phyloP scores from a whole-genome alignment of 768 basidiomycete genomes.

The Naganishia vaughanmartiniae region DNA sequence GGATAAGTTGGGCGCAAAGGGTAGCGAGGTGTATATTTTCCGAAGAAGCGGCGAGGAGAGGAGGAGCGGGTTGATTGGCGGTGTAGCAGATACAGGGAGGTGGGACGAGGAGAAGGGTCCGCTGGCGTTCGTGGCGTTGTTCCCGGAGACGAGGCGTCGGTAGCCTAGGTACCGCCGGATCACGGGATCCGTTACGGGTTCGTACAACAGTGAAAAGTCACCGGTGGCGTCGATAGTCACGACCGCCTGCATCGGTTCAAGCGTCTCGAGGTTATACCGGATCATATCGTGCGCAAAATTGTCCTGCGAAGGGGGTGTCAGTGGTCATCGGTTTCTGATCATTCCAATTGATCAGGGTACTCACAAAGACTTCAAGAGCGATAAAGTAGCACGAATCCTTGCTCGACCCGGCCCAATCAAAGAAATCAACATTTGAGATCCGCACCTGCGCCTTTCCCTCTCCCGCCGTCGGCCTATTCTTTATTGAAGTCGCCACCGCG shows the following conservation, averaged over 20 bases:
- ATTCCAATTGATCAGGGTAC: conserved; percentile 45
- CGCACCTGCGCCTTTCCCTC: conserved; percentile 63
- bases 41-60: conserved; percentile 56
- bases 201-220: conserved; percentile 79
- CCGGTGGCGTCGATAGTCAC: conserved; percentile 75
- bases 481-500: too few species aligned
- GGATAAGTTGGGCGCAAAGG: conserved; percentile 87
- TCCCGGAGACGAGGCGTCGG: conserved; percentile 53
- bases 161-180: conserved; percentile 73
- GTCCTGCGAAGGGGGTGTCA: conserved; percentile 60
- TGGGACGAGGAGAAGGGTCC: conserved; percentile 50
- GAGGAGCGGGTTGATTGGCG: conserved; percentile 50
- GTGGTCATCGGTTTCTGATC: neutral
- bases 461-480: too few species aligned
- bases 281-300: conserved; percentile 96
- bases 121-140: neutral
- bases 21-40: conserved; percentile 65
- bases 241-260: conserved; percentile 77
- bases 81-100: conserved; percentile 60
- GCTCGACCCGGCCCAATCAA: conserved; percentile 61
- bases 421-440: conserved; percentile 66
- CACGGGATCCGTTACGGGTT: conserved; percentile 78
- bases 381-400: conserved; percentile 85
- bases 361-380: conserved; percentile 89
- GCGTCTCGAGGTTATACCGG: conserved; percentile 76